Evolutionary conservation across 2,329 filamentous ascomycete genomes (phyloP).

Genomic region (Monosporascus cannonballus): DNA sequence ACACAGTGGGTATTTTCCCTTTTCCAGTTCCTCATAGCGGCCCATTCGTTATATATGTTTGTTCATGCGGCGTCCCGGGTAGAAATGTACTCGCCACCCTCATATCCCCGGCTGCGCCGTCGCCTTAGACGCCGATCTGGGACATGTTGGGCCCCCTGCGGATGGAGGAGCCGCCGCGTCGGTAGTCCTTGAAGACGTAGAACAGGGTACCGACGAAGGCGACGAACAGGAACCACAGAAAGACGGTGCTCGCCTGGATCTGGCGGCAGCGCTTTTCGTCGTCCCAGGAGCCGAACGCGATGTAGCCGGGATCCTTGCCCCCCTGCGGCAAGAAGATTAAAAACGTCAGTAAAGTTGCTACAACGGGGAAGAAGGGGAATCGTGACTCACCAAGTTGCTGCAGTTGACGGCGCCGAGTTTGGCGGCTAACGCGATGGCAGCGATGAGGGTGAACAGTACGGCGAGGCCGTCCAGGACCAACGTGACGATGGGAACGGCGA

Average conservation of each 20-base stretch:
- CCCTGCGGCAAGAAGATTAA: slow-evolving; percentile 20
- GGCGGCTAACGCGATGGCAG: slow-evolving; percentile 63
- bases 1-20: not conserved
- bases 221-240: slow-evolving; percentile 73
- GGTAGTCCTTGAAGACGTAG: slow-evolving; percentile 48
- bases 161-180: slow-evolving; percentile 41
- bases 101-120: too few relatives aligned
- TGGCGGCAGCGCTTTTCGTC: slow-evolving; percentile 63
- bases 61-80: not conserved
- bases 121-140: slow-evolving; percentile 43
- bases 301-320: slow-evolving; percentile 43
- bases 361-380: not conserved
- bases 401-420: slow-evolving; percentile 66
- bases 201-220: slow-evolving; percentile 52
- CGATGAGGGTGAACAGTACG: slow-evolving; percentile 64
- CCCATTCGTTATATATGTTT: not conserved
- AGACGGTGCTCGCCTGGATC: slow-evolving; percentile 67
- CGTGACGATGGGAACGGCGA: slow-evolving; percentile 18
- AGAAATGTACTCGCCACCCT: not conserved
- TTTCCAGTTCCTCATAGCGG: not conserved
- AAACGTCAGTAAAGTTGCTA: not conserved
- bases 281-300: slow-evolving; percentile 56
- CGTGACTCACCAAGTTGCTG: slow-evolving; percentile 43
- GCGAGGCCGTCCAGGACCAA: slow-evolving; percentile 34
- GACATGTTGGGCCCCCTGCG: slow-evolving; percentile 45